Base-by-base conservation (phyloP, 1,284 basidiomycete species). In the Irpex sp. region DNA sequence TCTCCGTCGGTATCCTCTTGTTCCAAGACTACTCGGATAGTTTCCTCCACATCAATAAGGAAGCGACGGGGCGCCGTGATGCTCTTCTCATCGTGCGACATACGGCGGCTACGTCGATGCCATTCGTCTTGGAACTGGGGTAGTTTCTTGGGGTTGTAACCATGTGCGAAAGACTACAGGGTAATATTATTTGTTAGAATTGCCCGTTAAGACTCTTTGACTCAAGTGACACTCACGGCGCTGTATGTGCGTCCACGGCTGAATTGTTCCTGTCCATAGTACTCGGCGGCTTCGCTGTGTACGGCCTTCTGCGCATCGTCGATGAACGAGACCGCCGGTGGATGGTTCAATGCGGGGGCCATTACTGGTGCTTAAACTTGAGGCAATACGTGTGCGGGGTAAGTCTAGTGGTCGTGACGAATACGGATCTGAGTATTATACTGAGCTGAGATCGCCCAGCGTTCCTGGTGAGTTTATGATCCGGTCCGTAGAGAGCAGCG, bases 1-100 rank as follows among this genome's bases (percentile, higher is more conserved):
- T 99, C 95, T 56, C 92, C 92, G 69, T 99, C 95, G 4, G 97
- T 98, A 75, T 99, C 97, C 74, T 99, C 97, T 74, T 99, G 97
- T 75, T 97, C 95, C 37, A 99, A 88, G 5, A 99, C 89, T 64
- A 98, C 88, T 55, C 95, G 89, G 75, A 99, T 95, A 36, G 97
- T 99, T 78, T 98, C 95, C 72, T 99, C 97, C n/a, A 99, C 97
- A 71, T 98, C 97, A 65, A 99, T 95, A 46, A 98, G 84, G 79
- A 98, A 99, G 36, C 94, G 89, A 53, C 95, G 83, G 19, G 90
- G 89, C 0, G 79, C 84, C 1, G 86, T 82, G n/a, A 85, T 81
- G 64, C 82, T 83, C 75, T 91, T 90, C 76, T 92, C 90, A 71
- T 92, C 93, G 71, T 95, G 94, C 15, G 93, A 95, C 78, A 96